Evolutionary conservation across 495 filamentous ascomycete species (phyloP).

Genomic region (Staphylotrichum longicolle): DNA sequence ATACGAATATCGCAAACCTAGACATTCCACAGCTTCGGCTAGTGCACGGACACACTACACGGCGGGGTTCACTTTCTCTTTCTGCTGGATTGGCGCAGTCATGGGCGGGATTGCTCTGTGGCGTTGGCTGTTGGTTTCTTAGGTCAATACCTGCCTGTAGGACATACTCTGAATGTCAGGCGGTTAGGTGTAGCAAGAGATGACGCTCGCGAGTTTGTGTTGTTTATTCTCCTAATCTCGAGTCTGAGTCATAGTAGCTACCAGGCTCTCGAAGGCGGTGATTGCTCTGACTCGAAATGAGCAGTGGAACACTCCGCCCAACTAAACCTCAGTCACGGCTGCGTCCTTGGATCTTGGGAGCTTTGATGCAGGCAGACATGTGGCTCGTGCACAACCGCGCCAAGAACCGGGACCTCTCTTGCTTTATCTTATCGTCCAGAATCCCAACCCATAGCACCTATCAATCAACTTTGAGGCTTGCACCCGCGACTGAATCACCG

Average conservation of each 20-base stretch:
- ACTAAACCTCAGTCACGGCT: too few species aligned
- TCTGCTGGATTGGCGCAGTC: conserved; percentile 15
- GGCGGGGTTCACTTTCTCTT: conserved; percentile 6
- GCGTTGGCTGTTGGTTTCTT: conserved; percentile 14
- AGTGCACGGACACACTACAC: background rate
- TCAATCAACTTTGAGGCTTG: too few species aligned
- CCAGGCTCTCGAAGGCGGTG: background rate
- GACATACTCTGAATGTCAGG: background rate
- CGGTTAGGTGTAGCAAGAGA: background rate
- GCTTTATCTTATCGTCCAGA: too few species aligned
- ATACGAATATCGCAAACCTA: background rate
- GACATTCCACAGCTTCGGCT: background rate
- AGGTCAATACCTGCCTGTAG: conserved; percentile 9
- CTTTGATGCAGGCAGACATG: too few species aligned
- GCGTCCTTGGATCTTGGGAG: too few species aligned
- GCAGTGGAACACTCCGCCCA: too few species aligned
- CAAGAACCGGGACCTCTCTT: too few species aligned
- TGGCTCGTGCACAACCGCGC: too few species aligned
- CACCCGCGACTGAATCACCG: too few species aligned
- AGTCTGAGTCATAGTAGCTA: background rate
- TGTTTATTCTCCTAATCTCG: background rate
- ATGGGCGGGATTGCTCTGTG: conserved; percentile 11
- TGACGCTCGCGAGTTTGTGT: background rate
- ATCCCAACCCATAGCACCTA: too few species aligned
- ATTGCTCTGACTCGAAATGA: too few species aligned